Evolutionary conservation across 805 yeast species (phyloP), one percentile per base, ranked within the genome.

Genomic region (Tanozyma kutaoensis): DNA sequence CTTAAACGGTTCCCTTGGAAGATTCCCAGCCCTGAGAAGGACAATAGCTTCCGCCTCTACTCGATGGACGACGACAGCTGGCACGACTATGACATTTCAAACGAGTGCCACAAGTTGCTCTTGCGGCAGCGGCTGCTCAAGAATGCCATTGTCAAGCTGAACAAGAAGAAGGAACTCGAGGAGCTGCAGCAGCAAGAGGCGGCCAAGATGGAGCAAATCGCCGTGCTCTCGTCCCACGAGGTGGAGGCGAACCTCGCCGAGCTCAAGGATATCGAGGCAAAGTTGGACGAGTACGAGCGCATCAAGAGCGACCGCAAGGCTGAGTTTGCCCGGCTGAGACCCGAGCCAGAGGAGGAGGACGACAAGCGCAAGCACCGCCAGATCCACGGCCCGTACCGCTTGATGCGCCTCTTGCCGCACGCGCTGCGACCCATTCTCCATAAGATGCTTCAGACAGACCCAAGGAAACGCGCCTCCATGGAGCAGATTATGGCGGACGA

Each of bases 351-450:
- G n/a, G 23, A 12, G 11, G 23, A 9, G n/a, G 33, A 21, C 17
- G 34, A 23, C 9, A 38, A 45, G 27, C 55, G 55, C 33, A 59
- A 63, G 17, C 65, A 58, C 39, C 70, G 69, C 38, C 75, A 72
- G 35, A 71, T 78, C 14, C 85, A 78, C 42, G 93, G 93, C 5
- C 88, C 91, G 8, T 80, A 80, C 52, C 61, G 93, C 45, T 55
- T 80, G 37, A 70, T 80, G 76, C 68, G 93, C 52, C 55, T 80
- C 27, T 52, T 80, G 20, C 93, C 93, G 4, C 93, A 80, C 48
- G 85, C 88, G 6, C 59, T 91, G 11, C 66, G 93, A 49, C 91
- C 88, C 9, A 58, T 80, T 8, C 59, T 80, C 17, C 73, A 78
- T 14, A 62, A 54, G 32, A 77, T 80, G 73, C 51, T 80, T 15